phyloP scores from a whole-genome alignment of 176 grass and related monocot species.

The Avena atlantica region DNA sequence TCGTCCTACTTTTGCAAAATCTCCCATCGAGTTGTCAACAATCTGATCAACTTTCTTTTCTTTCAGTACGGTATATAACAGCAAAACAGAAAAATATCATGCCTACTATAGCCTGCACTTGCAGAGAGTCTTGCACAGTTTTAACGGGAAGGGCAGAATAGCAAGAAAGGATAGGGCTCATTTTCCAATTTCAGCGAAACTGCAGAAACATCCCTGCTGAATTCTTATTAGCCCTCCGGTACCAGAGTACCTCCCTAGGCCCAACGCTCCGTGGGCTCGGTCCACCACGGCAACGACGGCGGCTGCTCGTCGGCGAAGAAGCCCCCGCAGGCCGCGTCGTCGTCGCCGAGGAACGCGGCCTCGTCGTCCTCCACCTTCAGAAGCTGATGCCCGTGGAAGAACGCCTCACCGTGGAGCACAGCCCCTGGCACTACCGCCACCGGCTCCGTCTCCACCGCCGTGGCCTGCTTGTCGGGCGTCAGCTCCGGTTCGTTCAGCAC shows the following conservation, averaged over 20 bases:
- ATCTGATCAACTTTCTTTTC: too few species aligned
- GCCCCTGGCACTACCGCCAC: not conserved
- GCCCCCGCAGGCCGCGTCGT: slow-evolving; percentile 54
- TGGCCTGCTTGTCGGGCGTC: slow-evolving; percentile 11
- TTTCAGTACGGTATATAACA: too few species aligned
- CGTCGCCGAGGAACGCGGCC: slow-evolving; percentile 61
- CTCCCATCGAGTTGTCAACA: too few species aligned
- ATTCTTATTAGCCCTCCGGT: too few species aligned
- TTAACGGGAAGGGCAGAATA: too few species aligned
- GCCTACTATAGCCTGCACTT: too few species aligned
- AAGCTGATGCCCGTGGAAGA: slow-evolving; percentile 47
- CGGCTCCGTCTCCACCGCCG: slow-evolving; percentile 13
- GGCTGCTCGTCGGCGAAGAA: slow-evolving; percentile 72
- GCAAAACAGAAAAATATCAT: too few species aligned
- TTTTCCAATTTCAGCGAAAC: too few species aligned
- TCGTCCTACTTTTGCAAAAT: too few species aligned
- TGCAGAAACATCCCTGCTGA: too few species aligned
- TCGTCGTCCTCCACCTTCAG: slow-evolving; percentile 75
- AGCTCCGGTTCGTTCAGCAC: slow-evolving; percentile 57
- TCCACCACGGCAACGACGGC: slow-evolving; percentile 70
- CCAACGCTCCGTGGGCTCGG: slow-evolving; percentile 61
- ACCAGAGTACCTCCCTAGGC: not conserved
- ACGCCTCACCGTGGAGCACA: slow-evolving; percentile 8
- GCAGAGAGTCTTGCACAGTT: too few species aligned
- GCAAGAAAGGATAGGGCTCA: too few species aligned